Evolutionary conservation across 257 asterid species (phyloP).

Genomic region (Primulina eburnea): DNA sequence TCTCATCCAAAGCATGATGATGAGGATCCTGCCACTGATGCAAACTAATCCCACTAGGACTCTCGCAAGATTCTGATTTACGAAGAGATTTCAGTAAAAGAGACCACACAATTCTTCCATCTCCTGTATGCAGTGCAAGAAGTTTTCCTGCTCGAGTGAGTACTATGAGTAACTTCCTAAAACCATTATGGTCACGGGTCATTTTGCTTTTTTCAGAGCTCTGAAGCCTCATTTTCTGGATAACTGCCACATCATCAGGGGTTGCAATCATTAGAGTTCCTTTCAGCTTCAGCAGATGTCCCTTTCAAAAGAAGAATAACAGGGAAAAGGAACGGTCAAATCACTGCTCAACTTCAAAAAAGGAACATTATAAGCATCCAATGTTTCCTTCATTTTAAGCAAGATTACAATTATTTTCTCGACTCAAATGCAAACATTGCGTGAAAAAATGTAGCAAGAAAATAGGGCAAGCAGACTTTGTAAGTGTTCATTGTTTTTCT

Average conservation of each 20-base stretch:
- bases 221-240: constrained; percentile 72
- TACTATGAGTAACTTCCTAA: constrained; percentile 74
- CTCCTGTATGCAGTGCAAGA: constrained; percentile 91
- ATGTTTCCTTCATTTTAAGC: neutral
- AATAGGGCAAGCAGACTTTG: constrained; percentile 7
- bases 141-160: constrained; percentile 89
- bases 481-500: neutral
- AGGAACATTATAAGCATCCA: constrained; percentile 5
- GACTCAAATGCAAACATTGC: constrained; percentile 9
- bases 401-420: constrained; percentile 4
- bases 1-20: constrained; percentile 94
- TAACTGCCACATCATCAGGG: constrained; percentile 83
- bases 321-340: constrained; percentile 26
- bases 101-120: constrained; percentile 84
- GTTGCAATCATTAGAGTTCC: constrained; percentile 91
- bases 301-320: constrained; percentile 43
- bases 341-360: constrained; percentile 16
- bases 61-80: constrained; percentile 63
- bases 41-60: constrained; percentile 69
- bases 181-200: constrained; percentile 91
- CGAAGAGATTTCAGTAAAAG: constrained; percentile 52
- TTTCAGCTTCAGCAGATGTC: constrained; percentile 90
- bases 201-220: constrained; percentile 88
- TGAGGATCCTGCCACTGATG: constrained; percentile 98
- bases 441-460: constrained; percentile 1